Base-by-base conservation (phyloP, 2,329 filamentous ascomycete species). In the Aspergillus sp. region DNA sequence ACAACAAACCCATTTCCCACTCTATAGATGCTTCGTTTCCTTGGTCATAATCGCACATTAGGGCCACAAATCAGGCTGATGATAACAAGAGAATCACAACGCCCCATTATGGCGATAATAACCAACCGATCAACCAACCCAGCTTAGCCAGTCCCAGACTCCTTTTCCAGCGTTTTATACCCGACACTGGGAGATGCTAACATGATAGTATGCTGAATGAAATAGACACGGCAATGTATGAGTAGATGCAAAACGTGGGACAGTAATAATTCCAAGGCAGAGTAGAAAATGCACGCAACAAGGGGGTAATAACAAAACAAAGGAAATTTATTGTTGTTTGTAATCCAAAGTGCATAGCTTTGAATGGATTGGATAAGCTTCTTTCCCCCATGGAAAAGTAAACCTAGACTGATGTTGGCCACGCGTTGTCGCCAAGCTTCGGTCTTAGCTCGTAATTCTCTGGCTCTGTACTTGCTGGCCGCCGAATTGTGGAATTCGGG, bases 401-500 rank as follows among this genome's bases (percentile, higher is more conserved):
- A n/a, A 24, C 12, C 32, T 66, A 72, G 22, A 75, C 72, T 9
- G 73, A 58, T 22, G 74, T 74, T 13, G 73, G 70, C 74, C 74
- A 76, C 45, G 68, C 62, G 49, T 69, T 68, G 48, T 74, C 69
- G 30, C 67, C 67, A 56, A 74, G 57, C 55, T 70, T 71, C 24
- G 84, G 79, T 72, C 86, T 88, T 61, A 84, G 78, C 44, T 88
- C 85, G 64, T 88, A 89, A 55, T 83, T 80, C 54, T 85, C 81
- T 6, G 88, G 86, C 70, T 95, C 89, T 3, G 89, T 85, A 80
- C 89, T 91, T 64, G 89, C 88, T 4, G 89, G 87, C 58, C 89
- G 83, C 56, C 89, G 85, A 64, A 91, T 86, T 57, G 85, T 83
- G 5, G 85, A 82, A 60, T 85, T 85, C 36, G 83, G 81, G 64